These are phyloP conservation scores for Stephania japonica DNA, from an alignment of 164 flowering plant species.

Conservation along the genomic window DNA sequence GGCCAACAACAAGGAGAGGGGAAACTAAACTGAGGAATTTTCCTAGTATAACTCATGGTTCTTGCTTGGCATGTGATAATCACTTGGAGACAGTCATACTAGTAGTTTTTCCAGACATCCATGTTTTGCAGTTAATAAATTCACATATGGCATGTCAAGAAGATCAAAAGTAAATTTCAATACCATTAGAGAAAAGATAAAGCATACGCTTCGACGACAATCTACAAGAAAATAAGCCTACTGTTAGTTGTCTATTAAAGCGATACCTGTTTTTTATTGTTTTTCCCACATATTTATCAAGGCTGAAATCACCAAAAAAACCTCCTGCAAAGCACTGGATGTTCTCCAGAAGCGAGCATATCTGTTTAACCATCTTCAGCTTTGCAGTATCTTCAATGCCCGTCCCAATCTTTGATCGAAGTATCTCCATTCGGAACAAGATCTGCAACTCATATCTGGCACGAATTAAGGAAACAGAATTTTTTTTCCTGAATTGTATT, in stretches of 20 bases:
- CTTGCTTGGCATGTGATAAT: no score
- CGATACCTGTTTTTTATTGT: conserved; percentile 65
- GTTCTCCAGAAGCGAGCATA: conserved; percentile 62
- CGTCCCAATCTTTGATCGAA: conserved; percentile 45
- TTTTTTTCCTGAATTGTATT: background rate
- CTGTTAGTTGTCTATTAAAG: background rate
- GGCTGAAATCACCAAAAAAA: conserved; percentile 73
- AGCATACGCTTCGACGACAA: background rate
- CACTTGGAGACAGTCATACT: no score
- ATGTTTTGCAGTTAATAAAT: no score
- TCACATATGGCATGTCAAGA: background rate
- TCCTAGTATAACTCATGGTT: no score
- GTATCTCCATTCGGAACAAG: conserved; percentile 87
- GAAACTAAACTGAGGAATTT: no score
- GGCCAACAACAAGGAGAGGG: no score
- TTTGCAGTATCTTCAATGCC: conserved; percentile 38
- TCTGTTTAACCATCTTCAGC: conserved; percentile 72
- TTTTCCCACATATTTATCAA: conserved; percentile 60
- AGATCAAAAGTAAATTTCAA: background rate
- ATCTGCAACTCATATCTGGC: conserved; percentile 84
- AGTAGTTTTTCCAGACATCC: no score
- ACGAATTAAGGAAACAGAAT: conserved; percentile 38
- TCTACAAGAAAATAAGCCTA: background rate
- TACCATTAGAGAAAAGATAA: background rate
- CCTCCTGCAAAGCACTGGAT: conserved; percentile 76